Conservation (phyloP, 768 basidiomycete species). For the Leccinum obscurum region DNA sequence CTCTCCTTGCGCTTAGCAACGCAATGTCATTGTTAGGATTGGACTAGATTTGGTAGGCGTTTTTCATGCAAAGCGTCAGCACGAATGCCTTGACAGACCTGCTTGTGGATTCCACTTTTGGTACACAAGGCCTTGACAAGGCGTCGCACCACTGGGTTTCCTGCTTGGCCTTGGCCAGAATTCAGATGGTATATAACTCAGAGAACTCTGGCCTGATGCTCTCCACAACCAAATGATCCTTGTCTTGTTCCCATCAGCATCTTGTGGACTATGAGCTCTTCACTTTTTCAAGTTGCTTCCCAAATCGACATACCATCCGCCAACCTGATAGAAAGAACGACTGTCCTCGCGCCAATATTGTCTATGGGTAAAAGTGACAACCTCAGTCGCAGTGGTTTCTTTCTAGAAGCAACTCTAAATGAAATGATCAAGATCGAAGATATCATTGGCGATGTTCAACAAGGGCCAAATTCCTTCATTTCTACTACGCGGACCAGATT, state of each 20-base stretch:
- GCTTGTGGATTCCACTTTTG: not conserved
- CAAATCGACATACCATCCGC: slow-evolving; percentile 1
- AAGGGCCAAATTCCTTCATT: not conserved
- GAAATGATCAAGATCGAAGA: slow-evolving; percentile 7
- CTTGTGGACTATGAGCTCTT: not conserved
- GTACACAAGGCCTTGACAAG: not conserved
- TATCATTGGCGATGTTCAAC: not conserved
- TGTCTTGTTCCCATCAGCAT: not conserved
- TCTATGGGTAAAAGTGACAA: not conserved
- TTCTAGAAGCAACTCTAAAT: slow-evolving; percentile 11
- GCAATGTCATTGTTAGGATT: no score
- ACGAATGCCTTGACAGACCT: no score
- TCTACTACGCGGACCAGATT: not conserved
- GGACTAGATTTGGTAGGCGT: no score
- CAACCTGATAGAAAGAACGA: not conserved
- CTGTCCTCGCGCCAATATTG: not conserved
- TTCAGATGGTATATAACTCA: not conserved
- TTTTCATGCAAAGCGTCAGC: no score
- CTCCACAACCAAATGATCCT: not conserved
- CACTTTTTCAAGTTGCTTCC: not conserved
- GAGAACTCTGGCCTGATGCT: not conserved
- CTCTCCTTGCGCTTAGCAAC: no score
- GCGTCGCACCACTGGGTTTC: not conserved
- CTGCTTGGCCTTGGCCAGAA: not conserved
- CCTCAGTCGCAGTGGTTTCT: not conserved